Evolutionary conservation across 169 alveolate species (phyloP).

Genomic region (Plasmodium relictum): DNA sequence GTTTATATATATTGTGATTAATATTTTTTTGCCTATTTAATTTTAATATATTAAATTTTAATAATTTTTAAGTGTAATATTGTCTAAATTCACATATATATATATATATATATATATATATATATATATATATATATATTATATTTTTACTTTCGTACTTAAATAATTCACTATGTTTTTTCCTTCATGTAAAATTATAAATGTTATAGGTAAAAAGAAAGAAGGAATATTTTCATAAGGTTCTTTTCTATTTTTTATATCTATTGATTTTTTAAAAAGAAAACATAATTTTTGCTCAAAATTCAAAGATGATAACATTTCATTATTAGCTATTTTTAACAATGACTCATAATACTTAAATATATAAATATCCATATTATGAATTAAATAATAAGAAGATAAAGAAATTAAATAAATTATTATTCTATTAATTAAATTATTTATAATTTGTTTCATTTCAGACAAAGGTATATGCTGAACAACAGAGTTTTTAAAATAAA

Average conservation of each 20-base stretch:
- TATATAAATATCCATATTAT: conserved; percentile 47
- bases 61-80: too few species aligned
- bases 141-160: conserved; percentile 1
- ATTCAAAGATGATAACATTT: conserved; percentile 10
- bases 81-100: background rate
- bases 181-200: conserved; percentile 60
- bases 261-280: conserved; percentile 46
- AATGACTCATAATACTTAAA: conserved; percentile 56
- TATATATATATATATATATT: background rate
- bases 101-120: background rate
- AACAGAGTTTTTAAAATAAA: conserved; percentile 15
- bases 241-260: conserved; percentile 29
- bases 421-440: conserved; percentile 35
- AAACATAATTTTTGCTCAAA: conserved; percentile 36
- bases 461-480: conserved; percentile 48
- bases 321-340: conserved; percentile 15
- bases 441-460: conserved; percentile 45
- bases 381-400: conserved; percentile 29
- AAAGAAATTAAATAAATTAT: conserved; percentile 46
- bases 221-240: conserved; percentile 44
- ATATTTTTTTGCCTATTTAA: background rate
- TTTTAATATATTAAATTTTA: background rate
- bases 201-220: conserved; percentile 44
- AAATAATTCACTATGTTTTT: conserved; percentile 24
- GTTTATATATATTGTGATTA: background rate